Evolutionary conservation across 176 grass and related monocot genomes (phyloP), one percentile per base, ranked within the genome.

Genomic region (Oryza glaberrima): DNA sequence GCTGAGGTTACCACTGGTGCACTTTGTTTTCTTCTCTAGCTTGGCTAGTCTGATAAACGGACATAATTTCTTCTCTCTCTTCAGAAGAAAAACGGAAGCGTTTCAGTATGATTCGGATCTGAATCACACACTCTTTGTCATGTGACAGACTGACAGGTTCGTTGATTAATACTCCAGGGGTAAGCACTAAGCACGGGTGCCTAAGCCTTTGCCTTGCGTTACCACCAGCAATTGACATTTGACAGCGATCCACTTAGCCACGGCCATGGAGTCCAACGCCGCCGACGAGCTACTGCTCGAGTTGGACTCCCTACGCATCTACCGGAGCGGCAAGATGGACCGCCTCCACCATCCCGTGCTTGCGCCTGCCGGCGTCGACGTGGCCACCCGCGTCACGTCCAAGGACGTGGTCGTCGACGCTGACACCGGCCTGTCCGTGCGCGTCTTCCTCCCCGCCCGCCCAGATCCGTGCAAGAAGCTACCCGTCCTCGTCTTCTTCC

Each of bases 401-500:
- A 91, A 81, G 84, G 94, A 96, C 78, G 88, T 91, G 13, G 61
- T 85, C 36, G 49, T 96, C 63, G 86, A 93, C 70, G 4, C 45
- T 15, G 10, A 2, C 14, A 85, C 80, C 19, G 43, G 78, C 64
- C 65, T 88, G 17, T 87, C 88, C 30, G 90, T 19, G 15, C 88
- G 90, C 64, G 40, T 95, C 54, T 91, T 91, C 69, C 91, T 91
- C 2, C 88, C 91, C 9, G 15, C 65, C 66, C 17, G 19, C 54
- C 6, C 16, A 61, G 77, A 64, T 22, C 36, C 20, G 7, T 11
- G 16, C 14, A 71, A 46, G 20, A 88, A 84, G 56, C 83, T 89
- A 34, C 94, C 94, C 11, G 34, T 96, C 22, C 77, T 96, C 75
- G 54, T 96, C 54, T 92, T 91, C 88, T 81, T 82, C 86, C 94